These are phyloP conservation scores for Carex littledalei DNA, from an alignment of 176 grass and related monocot species.

Conservation along the genomic window DNA sequence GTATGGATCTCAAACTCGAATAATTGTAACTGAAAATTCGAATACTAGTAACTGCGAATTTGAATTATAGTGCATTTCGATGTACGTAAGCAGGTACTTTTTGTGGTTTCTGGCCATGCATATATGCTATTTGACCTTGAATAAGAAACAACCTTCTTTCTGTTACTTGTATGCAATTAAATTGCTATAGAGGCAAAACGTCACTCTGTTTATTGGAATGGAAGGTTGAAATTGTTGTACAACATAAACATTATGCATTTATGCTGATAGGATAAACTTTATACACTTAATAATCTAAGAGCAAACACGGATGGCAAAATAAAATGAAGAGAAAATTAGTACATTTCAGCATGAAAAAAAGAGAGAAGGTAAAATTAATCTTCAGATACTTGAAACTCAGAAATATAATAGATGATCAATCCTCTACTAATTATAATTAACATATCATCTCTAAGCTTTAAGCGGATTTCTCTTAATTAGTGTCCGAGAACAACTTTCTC, in stretches of 20 bases:
- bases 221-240: background rate
- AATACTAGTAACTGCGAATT: no score
- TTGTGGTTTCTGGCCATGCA: background rate
- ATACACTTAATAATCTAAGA: background rate
- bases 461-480: background rate
- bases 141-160: background rate
- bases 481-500: slow-evolving; percentile 2
- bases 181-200: background rate
- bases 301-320: background rate
- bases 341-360: background rate
- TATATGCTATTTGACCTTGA: background rate
- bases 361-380: background rate
- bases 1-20: background rate
- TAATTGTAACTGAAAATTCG: background rate
- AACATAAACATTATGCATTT: background rate
- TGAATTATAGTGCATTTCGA: no score
- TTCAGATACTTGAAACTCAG: background rate
- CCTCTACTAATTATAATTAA: background rate
- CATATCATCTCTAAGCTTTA: background rate
- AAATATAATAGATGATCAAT: background rate
- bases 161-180: background rate
- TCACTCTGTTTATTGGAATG: background rate
- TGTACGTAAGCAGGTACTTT: no score
- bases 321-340: background rate
- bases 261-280: background rate